Evolutionary conservation across 768 basidiomycete genomes (phyloP), one percentile per base, ranked within the genome.

Genomic region (Naganishia kalamii): DNA sequence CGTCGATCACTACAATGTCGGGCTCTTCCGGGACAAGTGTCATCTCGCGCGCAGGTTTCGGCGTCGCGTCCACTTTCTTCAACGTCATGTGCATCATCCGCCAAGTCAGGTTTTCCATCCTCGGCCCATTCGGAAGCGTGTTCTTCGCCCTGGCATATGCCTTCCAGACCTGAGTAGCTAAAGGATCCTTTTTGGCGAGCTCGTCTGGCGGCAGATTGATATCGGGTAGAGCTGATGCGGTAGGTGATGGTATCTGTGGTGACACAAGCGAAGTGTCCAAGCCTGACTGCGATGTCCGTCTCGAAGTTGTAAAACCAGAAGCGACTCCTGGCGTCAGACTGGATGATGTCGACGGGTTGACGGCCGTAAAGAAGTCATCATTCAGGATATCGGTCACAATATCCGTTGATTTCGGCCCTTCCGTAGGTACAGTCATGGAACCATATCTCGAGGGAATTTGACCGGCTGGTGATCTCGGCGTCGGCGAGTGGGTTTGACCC

Each of bases 71-170:
- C 17, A 50, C 87, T 83, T 89, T 94, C 82, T 88, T 88, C 63
- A 99, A 80, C 13, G 89, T 90, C 75, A 99, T 81, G 27, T 92
- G 88, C 93, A 97, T 97, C 92, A 98, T 90, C 65, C 96, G 81
- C 94, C 94, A 97, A 0, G 93, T 96, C 62, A 98, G 78, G 75
- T 97, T 98, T 80, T 98, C 96, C 90, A 99, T 92, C 73, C 93
- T 81, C 79, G 92, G 90, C 0, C 89, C 90, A 74, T 94, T 90
- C 32, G 93, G 92, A 63, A 94, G 79, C 33, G 83, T 84, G n/a
- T 88, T 88, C 79, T 92, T 92, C 49, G 88, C 89, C 67, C 89
- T 86, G 37, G 91, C 86, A 74, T 90, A 98, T 84, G 97, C 89
- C 81, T 87, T 91, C 94, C 94, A 98, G 32, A 98, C 89, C 79